These are phyloP conservation scores for Pythium scleroteichum DNA, from an alignment of 352 stramenopile genomes.

Conservation along the genomic window DNA sequence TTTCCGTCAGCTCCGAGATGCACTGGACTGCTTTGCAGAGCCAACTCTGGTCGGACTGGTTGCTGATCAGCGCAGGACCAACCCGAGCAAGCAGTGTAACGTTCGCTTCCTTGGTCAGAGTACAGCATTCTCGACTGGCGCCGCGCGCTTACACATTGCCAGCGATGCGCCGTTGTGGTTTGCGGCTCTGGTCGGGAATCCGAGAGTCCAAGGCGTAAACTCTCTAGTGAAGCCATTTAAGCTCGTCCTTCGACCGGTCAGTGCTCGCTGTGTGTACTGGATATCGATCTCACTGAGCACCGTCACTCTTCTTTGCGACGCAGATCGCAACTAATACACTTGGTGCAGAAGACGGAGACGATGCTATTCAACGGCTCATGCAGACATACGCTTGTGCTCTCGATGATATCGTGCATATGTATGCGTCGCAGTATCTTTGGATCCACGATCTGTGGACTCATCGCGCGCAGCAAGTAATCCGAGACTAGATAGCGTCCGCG, in stretches of 20 bases:
- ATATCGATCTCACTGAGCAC: too few relatives aligned
- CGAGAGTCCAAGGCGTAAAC: constrained; percentile 23
- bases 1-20: constrained; percentile 37
- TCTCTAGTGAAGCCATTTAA: constrained; percentile 33
- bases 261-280: neutral
- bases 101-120: constrained; percentile 48
- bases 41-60: constrained; percentile 50
- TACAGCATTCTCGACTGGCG: constrained; percentile 43
- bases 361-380: constrained; percentile 24
- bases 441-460: constrained; percentile 52
- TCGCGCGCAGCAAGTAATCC: neutral
- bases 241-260: constrained; percentile 39
- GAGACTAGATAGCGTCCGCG: neutral
- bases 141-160: constrained; percentile 37
- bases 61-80: constrained; percentile 45
- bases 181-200: constrained; percentile 44
- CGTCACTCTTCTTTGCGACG: too few relatives aligned
- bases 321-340: constrained; percentile 1
- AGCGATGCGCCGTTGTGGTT: constrained; percentile 48
- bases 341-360: neutral
- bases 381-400: constrained; percentile 44
- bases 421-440: constrained; percentile 57
- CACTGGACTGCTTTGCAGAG: constrained; percentile 16
- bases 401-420: constrained; percentile 32
- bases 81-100: constrained; percentile 13